These are phyloP conservation scores for Coniochaeta prunicola DNA, from an alignment of 2,329 filamentous ascomycete genomes.

Conservation along the genomic window DNA sequence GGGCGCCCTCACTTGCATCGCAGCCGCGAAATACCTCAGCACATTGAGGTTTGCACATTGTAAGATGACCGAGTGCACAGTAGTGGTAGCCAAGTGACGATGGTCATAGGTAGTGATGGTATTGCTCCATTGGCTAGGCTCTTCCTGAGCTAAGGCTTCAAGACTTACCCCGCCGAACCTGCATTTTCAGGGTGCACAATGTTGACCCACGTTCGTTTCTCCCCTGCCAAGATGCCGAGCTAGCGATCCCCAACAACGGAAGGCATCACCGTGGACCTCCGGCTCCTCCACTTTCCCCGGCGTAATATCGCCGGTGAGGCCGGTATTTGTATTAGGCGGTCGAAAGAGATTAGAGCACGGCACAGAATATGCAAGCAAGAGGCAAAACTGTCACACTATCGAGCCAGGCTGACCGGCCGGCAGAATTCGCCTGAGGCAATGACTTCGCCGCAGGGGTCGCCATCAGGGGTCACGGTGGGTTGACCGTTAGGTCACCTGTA, in stretches of 20 bases:
- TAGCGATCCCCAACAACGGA: not conserved
- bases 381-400: not conserved
- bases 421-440: not conserved
- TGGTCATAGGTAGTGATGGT: not conserved
- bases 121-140: not conserved
- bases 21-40: not conserved
- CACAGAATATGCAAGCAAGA: not conserved
- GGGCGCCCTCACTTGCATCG: not conserved
- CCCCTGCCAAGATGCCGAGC: not conserved
- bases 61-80: not conserved
- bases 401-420: not conserved
- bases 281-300: too few species aligned
- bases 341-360: not conserved
- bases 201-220: not conserved
- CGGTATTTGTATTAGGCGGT: not conserved
- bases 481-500: too few species aligned
- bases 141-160: not conserved
- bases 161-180: not conserved
- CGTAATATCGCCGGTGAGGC: not conserved
- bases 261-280: too few species aligned
- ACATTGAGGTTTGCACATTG: not conserved
- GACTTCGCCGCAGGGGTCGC: not conserved
- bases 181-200: not conserved
- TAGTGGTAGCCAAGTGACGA: too few species aligned
- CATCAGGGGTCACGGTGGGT: not conserved